phyloP scores from a whole-genome alignment of 1,139 yeast genomes.

The Yamadazyma sp. region DNA sequence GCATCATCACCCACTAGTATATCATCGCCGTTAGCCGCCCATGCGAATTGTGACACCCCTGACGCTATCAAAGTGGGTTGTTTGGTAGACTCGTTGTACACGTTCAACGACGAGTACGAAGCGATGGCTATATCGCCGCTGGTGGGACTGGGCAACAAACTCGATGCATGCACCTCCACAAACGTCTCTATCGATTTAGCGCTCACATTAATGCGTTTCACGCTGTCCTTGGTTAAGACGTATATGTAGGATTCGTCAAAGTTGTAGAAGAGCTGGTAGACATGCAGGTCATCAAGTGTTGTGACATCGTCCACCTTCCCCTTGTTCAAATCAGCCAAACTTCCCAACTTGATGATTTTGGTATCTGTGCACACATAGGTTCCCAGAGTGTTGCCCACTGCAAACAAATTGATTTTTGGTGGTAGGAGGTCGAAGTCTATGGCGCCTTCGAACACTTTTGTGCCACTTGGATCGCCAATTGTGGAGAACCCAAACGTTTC shows the following conservation, averaged over 20 bases:
- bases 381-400: constrained; percentile 26
- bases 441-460: constrained; percentile 24
- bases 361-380: constrained; percentile 37
- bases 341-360: constrained; percentile 15
- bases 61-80: neutral
- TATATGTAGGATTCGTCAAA: constrained; percentile 23
- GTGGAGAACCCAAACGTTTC: constrained; percentile 44
- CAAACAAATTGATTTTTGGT: constrained; percentile 27
- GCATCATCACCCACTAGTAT: constrained; percentile 5
- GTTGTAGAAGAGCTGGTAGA: constrained; percentile 28
- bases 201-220: constrained; percentile 1
- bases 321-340: constrained; percentile 9
- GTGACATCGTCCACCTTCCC: constrained; percentile 8
- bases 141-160: constrained; percentile 3
- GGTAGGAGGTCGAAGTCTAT: constrained; percentile 21
- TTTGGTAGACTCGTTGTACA: neutral
- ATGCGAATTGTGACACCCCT: constrained; percentile 1
- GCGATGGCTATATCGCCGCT: constrained; percentile 1
- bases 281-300: constrained; percentile 9
- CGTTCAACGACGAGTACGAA: neutral
- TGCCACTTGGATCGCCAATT: constrained; percentile 26
- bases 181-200: neutral
- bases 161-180: neutral
- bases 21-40: constrained; percentile 1
- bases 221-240: constrained; percentile 17